Evolutionary conservation across 805 yeast species (phyloP).

Genomic region (Candida koratica): DNA sequence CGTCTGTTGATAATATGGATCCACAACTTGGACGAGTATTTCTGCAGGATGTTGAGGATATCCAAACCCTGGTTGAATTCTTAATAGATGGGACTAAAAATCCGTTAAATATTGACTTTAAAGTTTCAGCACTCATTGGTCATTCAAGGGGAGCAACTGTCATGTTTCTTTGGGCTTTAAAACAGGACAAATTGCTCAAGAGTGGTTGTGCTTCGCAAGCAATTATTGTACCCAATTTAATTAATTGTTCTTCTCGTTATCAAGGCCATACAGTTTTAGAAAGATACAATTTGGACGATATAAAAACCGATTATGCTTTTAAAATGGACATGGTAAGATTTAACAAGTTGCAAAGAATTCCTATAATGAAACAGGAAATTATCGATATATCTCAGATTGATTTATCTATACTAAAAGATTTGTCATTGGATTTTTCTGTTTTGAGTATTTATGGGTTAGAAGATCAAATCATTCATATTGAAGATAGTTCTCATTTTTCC

Average conservation of each 20-base stretch:
- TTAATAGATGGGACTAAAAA: slow-evolving; percentile 25
- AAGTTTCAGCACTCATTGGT: slow-evolving; percentile 57
- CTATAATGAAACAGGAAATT: slow-evolving; percentile 50
- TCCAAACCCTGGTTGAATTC: slow-evolving; percentile 39
- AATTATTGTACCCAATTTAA: slow-evolving; percentile 55
- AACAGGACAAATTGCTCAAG: slow-evolving; percentile 36
- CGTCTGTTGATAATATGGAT: slow-evolving; percentile 51
- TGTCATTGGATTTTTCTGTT: slow-evolving; percentile 48
- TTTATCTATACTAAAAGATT: slow-evolving; percentile 34
- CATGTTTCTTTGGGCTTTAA: slow-evolving; percentile 66
- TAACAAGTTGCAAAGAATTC: slow-evolving; percentile 43
- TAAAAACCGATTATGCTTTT: slow-evolving; percentile 19
- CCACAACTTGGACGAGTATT: slow-evolving; percentile 51
- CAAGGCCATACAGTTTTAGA: slow-evolving; percentile 45
- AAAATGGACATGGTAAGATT: slow-evolving; percentile 34
- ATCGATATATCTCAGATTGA: slow-evolving; percentile 47
- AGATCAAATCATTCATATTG: slow-evolving; percentile 63
- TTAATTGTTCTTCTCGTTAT: slow-evolving; percentile 74
- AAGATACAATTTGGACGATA: slow-evolving; percentile 27
- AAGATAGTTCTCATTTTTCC: slow-evolving; percentile 58
- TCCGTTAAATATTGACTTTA: slow-evolving; percentile 40
- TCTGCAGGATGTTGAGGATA: slow-evolving; percentile 64
- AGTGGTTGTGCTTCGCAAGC: slow-evolving; percentile 27
- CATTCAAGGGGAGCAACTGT: slow-evolving; percentile 83
- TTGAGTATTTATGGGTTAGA: slow-evolving; percentile 67